Evolutionary conservation across 2,329 filamentous ascomycete species (phyloP).

Genomic region (Arthrobotrys megalospora): DNA sequence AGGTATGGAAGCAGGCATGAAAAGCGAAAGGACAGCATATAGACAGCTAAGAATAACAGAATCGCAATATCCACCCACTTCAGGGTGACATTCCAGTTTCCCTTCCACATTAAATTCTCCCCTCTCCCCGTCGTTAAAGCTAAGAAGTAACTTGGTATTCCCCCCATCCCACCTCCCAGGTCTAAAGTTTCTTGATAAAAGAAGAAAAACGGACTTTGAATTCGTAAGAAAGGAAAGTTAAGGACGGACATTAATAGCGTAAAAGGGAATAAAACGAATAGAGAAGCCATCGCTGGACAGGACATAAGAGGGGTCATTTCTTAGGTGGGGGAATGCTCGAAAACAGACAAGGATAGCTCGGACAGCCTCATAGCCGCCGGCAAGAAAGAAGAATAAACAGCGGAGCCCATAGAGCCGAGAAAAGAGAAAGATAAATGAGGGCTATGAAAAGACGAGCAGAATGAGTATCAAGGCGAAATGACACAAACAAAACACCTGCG

Average conservation of each 20-base stretch:
- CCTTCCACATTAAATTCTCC: slow-evolving; percentile 32
- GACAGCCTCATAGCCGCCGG: slow-evolving; percentile 48
- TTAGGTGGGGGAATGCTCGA: slow-evolving; percentile 39
- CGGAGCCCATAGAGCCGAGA: slow-evolving; percentile 45
- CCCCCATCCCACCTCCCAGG: slow-evolving; percentile 54
- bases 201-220: slow-evolving; percentile 20
- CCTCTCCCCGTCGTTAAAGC: background rate
- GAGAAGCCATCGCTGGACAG: slow-evolving; percentile 49
- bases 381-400: slow-evolving; percentile 44
- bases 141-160: slow-evolving; percentile 28
- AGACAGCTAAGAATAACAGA: slow-evolving; percentile 3
- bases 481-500: slow-evolving; percentile 51
- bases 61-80: slow-evolving; percentile 13
- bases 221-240: slow-evolving; percentile 38
- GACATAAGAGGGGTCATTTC: slow-evolving; percentile 37
- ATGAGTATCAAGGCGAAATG: slow-evolving; percentile 30
- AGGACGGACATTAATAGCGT: slow-evolving; percentile 30
- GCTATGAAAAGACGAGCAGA: slow-evolving; percentile 38
- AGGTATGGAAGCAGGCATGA: background rate
- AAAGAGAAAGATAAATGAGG: slow-evolving; percentile 49
- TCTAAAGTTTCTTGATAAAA: slow-evolving; percentile 40
- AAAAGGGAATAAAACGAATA: slow-evolving; percentile 30
- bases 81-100: slow-evolving; percentile 6
- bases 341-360: slow-evolving; percentile 40
- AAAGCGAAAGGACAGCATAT: background rate